A percentile compares a stretch with the other conserved stretches of the same genome.
phyloP scores from a whole-genome alignment of 2,329 filamentous ascomycete species.

The Pezicula neosporulosa region DNA sequence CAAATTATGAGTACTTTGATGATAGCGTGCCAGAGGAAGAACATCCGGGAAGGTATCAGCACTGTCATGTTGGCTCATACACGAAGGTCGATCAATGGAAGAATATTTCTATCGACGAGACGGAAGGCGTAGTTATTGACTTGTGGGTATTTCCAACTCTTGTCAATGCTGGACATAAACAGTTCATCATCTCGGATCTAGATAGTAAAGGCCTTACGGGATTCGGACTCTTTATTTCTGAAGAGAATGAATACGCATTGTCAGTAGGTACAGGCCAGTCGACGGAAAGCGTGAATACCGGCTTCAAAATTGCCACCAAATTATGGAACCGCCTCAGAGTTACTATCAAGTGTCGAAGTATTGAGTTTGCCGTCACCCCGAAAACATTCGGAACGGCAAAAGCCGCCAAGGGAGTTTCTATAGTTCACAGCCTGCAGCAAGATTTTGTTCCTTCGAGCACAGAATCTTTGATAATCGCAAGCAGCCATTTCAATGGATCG shows the following conservation, averaged over 20 bases:
- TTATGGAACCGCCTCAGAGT: neutral
- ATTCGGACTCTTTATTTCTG: neutral
- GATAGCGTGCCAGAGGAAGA: neutral
- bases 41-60: neutral
- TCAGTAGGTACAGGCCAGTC: neutral
- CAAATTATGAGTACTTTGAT: neutral
- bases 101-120: neutral
- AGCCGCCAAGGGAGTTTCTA: neutral
- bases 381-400: neutral
- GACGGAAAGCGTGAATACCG: neutral
- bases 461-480: neutral
- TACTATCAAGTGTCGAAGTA: neutral
- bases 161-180: neutral
- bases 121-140: neutral
- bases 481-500: neutral
- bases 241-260: neutral
- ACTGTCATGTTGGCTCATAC: neutral
- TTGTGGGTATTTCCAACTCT: neutral
- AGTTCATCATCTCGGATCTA: neutral
- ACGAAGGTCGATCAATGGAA: neutral
- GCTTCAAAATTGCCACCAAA: neutral
- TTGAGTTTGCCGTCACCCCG: neutral
- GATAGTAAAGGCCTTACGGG: neutral
- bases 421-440: neutral
- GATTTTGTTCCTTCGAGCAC: conserved; percentile 1